Conservation (phyloP, 305 asterid species). For the Solanum aculeatissimum region DNA sequence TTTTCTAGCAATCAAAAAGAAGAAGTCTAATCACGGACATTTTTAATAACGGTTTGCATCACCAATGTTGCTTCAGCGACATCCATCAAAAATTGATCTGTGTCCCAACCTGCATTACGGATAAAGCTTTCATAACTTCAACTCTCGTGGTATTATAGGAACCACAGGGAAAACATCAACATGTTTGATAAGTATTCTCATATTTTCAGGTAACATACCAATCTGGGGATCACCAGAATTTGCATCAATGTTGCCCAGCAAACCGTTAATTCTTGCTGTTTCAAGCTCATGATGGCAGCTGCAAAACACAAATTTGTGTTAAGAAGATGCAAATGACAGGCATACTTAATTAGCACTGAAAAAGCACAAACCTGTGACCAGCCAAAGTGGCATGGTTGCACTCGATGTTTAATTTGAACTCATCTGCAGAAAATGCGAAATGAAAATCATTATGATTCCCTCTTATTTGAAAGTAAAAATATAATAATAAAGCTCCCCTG, state of each 20-base stretch:
- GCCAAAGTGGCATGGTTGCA: conserved; percentile 97
- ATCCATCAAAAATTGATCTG: conserved; percentile 97
- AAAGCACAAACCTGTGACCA: conserved; percentile 72
- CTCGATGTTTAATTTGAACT: conserved; percentile 80
- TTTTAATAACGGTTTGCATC: conserved; percentile 76
- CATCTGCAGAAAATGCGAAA: conserved; percentile 25
- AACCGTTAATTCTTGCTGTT: conserved; percentile 93
- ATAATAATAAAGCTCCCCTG: not conserved
- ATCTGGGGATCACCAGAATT: conserved; percentile 90
- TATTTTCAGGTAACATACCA: conserved; percentile 25
- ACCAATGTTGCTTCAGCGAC: conserved; percentile 80
- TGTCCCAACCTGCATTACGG: conserved; percentile 78
- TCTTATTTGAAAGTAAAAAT: not conserved
- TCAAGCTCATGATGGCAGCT: conserved; percentile 92
- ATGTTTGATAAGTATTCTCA: not conserved
- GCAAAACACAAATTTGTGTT: not conserved
- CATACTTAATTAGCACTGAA: not conserved
- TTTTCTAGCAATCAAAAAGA: not conserved
- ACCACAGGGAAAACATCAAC: not conserved
- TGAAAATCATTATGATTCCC: not conserved
- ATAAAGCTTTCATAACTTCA: not conserved
- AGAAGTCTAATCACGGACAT: conserved; percentile 24
- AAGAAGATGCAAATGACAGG: not conserved
- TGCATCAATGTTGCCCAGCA: conserved; percentile 93
- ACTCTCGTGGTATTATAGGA: not conserved